These are phyloP conservation scores for Plasmodium vinckei DNA, from an alignment of 169 alveolate species.

Conservation along the genomic window DNA sequence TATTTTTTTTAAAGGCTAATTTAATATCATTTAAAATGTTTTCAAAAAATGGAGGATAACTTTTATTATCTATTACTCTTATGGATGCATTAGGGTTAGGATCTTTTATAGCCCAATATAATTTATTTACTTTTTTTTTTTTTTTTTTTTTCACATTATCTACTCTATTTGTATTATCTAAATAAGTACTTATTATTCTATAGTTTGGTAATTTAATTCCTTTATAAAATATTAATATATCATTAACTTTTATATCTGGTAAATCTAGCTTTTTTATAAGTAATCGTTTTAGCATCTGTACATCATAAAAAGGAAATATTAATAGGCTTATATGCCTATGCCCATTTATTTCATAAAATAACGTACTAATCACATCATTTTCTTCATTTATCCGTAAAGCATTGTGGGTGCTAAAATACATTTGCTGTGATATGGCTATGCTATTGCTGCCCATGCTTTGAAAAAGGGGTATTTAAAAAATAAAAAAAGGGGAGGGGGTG, in stretches of 20 bases:
- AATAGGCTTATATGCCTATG: conserved; percentile 85
- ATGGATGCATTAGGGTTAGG: conserved; percentile 74
- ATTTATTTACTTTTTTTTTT: conserved; percentile 78
- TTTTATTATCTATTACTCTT: conserved; percentile 79
- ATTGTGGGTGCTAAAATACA: conserved; percentile 90
- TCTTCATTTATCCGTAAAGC: conserved; percentile 86
- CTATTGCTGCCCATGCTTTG: conserved; percentile 76
- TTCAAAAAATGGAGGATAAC: conserved; percentile 77
- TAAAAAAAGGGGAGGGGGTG: too few species aligned
- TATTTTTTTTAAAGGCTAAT: conserved; percentile 92
- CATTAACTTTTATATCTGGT: conserved; percentile 86
- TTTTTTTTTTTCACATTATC: conserved; percentile 78
- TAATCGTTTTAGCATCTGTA: conserved; percentile 90
- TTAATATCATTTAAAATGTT: conserved; percentile 88
- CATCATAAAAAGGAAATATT: conserved; percentile 92
- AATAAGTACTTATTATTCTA: conserved; percentile 90
- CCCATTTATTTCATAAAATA: conserved; percentile 88
- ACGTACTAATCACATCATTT: conserved; percentile 83
- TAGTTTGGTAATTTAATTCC: conserved; percentile 92
- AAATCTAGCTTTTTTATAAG: conserved; percentile 89
- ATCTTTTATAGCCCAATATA: conserved; percentile 80
- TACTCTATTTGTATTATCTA: conserved; percentile 76
- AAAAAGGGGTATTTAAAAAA: background rate
- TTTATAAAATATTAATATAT: conserved; percentile 88
- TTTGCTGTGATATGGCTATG: conserved; percentile 88